Evolutionary conservation across 2,329 filamentous ascomycete species (phyloP).

Genomic region (Colletotrichum incanum): DNA sequence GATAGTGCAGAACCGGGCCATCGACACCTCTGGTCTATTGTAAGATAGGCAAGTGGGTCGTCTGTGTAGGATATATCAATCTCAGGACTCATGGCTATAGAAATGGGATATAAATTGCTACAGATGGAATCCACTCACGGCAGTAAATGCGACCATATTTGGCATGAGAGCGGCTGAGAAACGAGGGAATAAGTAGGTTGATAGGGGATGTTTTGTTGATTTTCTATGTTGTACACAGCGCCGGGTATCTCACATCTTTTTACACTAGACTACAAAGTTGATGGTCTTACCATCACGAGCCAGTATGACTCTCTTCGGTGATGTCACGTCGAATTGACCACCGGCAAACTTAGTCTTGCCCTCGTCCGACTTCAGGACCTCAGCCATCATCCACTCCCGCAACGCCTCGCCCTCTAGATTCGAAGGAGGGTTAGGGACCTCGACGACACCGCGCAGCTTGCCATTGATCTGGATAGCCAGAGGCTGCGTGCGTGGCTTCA

Average conservation of each 20-base stretch:
- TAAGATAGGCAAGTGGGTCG: too few species aligned
- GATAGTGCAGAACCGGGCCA: too few species aligned
- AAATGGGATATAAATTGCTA: too few species aligned
- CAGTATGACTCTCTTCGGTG: conserved; percentile 76
- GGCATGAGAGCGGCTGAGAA: not conserved
- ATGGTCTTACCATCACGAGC: conserved; percentile 78
- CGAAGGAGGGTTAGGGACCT: conserved; percentile 69
- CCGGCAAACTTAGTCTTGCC: conserved; percentile 71
- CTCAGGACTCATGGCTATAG: too few species aligned
- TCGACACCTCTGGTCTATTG: too few species aligned
- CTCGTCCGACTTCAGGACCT: conserved; percentile 74
- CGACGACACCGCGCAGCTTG: conserved; percentile 79
- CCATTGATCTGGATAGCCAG: conserved; percentile 86
- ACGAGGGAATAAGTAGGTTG: not conserved
- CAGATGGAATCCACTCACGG: too few species aligned
- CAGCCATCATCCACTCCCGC: conserved; percentile 72
- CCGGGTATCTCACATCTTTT: conserved; percentile 40
- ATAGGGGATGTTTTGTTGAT: conserved; percentile 4
- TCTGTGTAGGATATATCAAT: too few species aligned
- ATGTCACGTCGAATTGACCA: conserved; percentile 61
- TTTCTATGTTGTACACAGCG: conserved; percentile 24
- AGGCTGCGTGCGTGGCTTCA: conserved; percentile 65
- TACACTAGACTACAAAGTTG: conserved; percentile 76
- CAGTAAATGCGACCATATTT: not conserved
- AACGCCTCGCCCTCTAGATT: conserved; percentile 62